Evolutionary conservation across 768 basidiomycete genomes (phyloP).

Genomic region (Lactifluus hygrophoroides): DNA sequence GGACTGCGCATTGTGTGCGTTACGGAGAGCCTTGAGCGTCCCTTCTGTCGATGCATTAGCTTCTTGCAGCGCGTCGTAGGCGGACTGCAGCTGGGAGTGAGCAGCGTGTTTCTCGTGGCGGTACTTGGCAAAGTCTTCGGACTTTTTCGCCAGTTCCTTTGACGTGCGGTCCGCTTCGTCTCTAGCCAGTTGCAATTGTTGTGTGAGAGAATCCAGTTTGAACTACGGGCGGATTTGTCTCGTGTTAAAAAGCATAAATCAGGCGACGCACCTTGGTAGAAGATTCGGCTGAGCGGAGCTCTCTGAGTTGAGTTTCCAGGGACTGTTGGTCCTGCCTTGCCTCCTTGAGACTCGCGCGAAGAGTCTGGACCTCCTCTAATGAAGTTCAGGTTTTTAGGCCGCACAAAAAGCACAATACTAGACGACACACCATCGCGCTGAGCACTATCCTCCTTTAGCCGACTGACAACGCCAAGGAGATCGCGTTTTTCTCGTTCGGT

Average conservation of each 20-base stretch:
- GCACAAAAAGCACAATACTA: not conserved
- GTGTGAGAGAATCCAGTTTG: conserved; percentile 74
- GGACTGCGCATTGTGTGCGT: conserved; percentile 58
- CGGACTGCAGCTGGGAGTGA: conserved; percentile 62
- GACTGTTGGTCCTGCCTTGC: conserved; percentile 64
- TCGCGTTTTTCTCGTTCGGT: conserved; percentile 88
- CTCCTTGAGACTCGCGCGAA: conserved; percentile 63
- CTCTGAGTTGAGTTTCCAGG: conserved; percentile 59
- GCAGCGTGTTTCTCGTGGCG: conserved; percentile 76
- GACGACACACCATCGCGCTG: conserved; percentile 61
- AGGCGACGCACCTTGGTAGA: conserved; percentile 53
- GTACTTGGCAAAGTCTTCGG: conserved; percentile 78
- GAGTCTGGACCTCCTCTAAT: conserved; percentile 61
- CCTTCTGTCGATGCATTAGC: conserved; percentile 57
- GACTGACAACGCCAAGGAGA: conserved; percentile 72
- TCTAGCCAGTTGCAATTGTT: conserved; percentile 72
- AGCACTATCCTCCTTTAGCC: conserved; percentile 65
- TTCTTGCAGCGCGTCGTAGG: conserved; percentile 65
- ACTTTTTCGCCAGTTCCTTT: conserved; percentile 58
- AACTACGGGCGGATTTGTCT: conserved; percentile 42
- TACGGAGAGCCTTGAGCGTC: conserved; percentile 64
- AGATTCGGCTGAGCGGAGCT: conserved; percentile 66
- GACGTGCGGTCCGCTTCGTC: conserved; percentile 67
- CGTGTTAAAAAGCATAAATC: not conserved
- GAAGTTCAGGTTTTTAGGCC: not conserved